phyloP scores from a whole-genome alignment of 2,329 filamentous ascomycete species.

The Claviceps pusilla region DNA sequence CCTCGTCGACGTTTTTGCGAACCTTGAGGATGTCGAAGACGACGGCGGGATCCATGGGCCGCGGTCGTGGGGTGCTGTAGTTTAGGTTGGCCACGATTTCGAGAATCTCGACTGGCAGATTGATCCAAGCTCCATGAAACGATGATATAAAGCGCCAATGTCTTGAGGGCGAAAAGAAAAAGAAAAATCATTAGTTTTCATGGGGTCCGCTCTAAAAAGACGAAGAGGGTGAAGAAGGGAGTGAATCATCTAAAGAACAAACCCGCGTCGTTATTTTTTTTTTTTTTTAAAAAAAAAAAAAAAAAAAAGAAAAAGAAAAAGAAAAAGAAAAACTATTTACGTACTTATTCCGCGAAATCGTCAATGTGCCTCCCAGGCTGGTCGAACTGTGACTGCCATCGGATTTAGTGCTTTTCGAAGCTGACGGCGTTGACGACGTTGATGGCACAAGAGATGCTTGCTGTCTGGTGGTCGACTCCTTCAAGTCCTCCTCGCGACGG shows the following conservation, averaged over 20 bases:
- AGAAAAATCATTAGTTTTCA: not conserved
- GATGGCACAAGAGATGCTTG: not conserved
- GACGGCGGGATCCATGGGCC: constrained; percentile 62
- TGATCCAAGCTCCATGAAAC: constrained; percentile 72
- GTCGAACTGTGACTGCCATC: not conserved
- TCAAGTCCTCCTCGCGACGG: not conserved
- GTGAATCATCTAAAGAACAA: no score
- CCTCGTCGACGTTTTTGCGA: constrained; percentile 63
- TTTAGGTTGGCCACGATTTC: constrained; percentile 67
- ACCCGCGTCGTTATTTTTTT: no score
- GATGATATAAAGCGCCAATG: constrained; percentile 77
- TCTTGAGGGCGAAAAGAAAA: constrained; percentile 25
- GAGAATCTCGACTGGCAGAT: constrained; percentile 63
- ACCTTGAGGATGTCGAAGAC: constrained; percentile 80
- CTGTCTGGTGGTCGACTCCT: not conserved
- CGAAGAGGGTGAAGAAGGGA: not conserved
- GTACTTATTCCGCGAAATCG: not conserved
- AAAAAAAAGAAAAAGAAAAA: no score
- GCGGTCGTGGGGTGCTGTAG: constrained; percentile 60
- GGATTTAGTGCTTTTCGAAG: not conserved
- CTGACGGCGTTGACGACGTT: not conserved
- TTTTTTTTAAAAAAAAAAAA: no score
- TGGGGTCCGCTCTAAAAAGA: not conserved
- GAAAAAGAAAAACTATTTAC: not conserved
- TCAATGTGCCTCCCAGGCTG: not conserved